phyloP scores from a whole-genome alignment of 495 filamentous ascomycete species.

The Daldinia childiae region DNA sequence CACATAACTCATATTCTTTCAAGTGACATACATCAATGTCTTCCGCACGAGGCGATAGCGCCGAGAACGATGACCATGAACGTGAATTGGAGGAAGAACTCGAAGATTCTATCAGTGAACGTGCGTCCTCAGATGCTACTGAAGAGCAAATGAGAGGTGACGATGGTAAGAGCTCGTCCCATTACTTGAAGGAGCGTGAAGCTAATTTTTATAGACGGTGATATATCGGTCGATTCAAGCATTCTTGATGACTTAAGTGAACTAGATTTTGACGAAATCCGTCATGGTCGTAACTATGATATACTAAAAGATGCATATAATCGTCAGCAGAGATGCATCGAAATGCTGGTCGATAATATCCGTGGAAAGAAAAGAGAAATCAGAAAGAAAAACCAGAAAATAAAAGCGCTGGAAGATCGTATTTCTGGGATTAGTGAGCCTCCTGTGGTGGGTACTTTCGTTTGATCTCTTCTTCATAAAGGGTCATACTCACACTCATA shows the following conservation, averaged over 20 bases:
- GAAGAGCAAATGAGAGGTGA: not conserved
- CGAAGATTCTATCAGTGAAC: not conserved
- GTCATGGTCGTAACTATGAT: not conserved
- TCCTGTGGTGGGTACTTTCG: not conserved
- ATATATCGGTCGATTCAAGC: not conserved
- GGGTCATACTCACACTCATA: not conserved
- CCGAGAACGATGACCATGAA: not conserved
- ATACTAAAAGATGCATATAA: not conserved
- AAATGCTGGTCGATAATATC: not conserved
- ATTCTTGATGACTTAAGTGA: slow-evolving; percentile 1
- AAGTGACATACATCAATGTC: not conserved
- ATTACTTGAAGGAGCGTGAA: not conserved
- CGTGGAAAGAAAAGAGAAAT: not conserved
- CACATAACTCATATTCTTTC: not conserved
- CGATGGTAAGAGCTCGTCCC: not conserved
- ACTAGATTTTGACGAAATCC: not conserved
- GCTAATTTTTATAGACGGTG: not conserved
- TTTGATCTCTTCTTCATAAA: not conserved
- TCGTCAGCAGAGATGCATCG: not conserved
- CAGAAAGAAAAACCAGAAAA: not conserved
- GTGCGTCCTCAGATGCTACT: not conserved
- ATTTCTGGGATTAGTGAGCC: not conserved
- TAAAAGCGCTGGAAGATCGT: not conserved
- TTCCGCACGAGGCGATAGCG: not conserved
- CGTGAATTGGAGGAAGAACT: not conserved